Conservation (phyloP, 768 basidiomycete species). For the Xanthoconium stramineum region DNA sequence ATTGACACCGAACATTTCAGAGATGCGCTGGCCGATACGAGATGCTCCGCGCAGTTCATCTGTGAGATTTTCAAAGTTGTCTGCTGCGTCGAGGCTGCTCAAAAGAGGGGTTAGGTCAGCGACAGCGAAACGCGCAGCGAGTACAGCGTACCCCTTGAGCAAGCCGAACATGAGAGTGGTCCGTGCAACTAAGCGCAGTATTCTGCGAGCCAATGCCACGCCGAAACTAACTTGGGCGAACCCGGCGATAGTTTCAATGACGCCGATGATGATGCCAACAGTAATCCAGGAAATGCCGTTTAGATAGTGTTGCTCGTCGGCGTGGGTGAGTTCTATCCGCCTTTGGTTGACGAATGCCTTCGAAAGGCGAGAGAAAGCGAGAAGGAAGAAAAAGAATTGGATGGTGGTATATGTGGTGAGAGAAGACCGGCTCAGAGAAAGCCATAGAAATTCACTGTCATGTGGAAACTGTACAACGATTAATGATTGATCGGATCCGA, state of each 20-base stretch:
- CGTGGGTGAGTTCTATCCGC: constrained; percentile 44
- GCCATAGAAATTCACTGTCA: constrained; percentile 40
- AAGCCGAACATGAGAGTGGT: constrained; percentile 58
- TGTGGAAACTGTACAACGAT: constrained; percentile 45
- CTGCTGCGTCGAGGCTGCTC: constrained; percentile 48
- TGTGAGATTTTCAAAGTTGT: constrained; percentile 49
- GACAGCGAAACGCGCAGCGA: neutral
- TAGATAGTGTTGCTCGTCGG: constrained; percentile 46
- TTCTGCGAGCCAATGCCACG: constrained; percentile 50
- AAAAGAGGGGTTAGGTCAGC: neutral
- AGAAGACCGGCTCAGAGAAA: constrained; percentile 57
- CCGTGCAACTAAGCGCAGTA: constrained; percentile 54
- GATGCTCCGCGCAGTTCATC: constrained; percentile 34
- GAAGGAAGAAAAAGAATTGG: constrained; percentile 55
- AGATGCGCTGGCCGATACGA: constrained; percentile 29
- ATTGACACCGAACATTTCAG: constrained; percentile 50
- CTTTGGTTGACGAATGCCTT: constrained; percentile 50
- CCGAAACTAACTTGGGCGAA: constrained; percentile 57
- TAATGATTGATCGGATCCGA: constrained; percentile 11
- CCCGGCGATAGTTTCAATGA: constrained; percentile 61
- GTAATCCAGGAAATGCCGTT: constrained; percentile 67
- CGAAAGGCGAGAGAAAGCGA: constrained; percentile 57
- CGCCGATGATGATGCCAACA: constrained; percentile 58
- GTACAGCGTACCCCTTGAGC: constrained; percentile 59
- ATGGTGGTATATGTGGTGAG: constrained; percentile 57